phyloP scores from a whole-genome alignment of 2,329 filamentous ascomycete genomes.

The Clarireedia monteithiana region DNA sequence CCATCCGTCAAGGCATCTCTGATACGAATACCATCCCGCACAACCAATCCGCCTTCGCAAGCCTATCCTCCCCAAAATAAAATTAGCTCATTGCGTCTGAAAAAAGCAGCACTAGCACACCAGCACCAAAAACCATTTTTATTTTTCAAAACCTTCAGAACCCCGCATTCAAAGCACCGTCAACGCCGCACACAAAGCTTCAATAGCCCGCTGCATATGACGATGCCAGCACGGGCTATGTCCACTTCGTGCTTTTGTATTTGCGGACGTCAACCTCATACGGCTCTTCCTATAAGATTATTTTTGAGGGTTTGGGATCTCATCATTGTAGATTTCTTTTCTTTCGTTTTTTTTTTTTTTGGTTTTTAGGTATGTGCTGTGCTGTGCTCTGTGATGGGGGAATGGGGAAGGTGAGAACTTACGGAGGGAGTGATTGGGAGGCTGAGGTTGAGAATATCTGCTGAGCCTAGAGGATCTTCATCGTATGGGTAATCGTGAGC shows the following conservation, averaged over 20 bases:
- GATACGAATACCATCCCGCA: too few relatives aligned
- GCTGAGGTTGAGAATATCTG: not conserved
- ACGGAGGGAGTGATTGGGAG: not conserved
- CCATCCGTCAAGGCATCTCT: too few relatives aligned
- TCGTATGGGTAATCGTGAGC: not conserved
- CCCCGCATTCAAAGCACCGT: conserved; percentile 27
- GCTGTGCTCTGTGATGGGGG: not conserved
- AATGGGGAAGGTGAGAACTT: not conserved
- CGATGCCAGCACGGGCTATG: conserved; percentile 20
- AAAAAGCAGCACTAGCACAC: not conserved
- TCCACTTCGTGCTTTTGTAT: conserved; percentile 5
- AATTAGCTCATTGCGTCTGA: not conserved
- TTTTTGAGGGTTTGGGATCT: conserved; percentile 22
- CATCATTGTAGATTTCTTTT: conserved; percentile 21
- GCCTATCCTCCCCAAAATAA: too few relatives aligned
- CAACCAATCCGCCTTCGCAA: too few relatives aligned
- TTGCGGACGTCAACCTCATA: conserved; percentile 19
- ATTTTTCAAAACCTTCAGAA: conserved; percentile 15
- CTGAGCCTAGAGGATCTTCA: not conserved
- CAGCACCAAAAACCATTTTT: not conserved
- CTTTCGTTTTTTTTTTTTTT: not conserved
- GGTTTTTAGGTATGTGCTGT: not conserved
- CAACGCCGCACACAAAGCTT: conserved; percentile 13
- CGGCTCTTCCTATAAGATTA: conserved; percentile 29
- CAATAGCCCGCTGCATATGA: conserved; percentile 22